Evolutionary conservation across 495 filamentous ascomycete genomes (phyloP).

Genomic region (Friedmanniomyces simplex): DNA sequence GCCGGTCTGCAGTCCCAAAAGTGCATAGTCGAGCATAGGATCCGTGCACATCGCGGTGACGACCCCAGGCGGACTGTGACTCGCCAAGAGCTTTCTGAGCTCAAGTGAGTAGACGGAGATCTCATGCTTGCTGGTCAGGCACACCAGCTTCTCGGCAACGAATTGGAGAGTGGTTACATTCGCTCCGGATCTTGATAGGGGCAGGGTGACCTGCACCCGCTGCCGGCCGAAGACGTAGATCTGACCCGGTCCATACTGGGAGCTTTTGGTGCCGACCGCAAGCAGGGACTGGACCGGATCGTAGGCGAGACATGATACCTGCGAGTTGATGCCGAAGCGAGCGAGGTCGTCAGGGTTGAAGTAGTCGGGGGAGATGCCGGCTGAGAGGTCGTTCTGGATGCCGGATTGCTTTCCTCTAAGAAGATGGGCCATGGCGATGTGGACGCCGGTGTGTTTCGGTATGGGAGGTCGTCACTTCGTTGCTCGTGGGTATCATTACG

Average conservation of each 20-base stretch:
- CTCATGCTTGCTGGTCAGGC: constrained; percentile 75
- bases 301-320: constrained; percentile 69
- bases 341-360: constrained; percentile 77
- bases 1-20: constrained; percentile 44
- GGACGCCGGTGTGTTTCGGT: too few relatives aligned
- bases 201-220: constrained; percentile 61
- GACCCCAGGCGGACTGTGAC: constrained; percentile 61
- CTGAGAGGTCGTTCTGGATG: constrained; percentile 80
- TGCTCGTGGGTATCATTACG: not conserved
- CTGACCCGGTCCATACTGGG: constrained; percentile 62
- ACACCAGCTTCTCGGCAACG: constrained; percentile 66
- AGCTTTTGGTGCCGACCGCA: constrained; percentile 77
- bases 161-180: constrained; percentile 65
- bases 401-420: constrained; percentile 87
- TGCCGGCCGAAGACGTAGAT: constrained; percentile 87
- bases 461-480: not conserved
- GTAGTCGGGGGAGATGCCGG: constrained; percentile 57
- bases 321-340: constrained; percentile 80
- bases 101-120: constrained; percentile 68
- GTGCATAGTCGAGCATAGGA: constrained; percentile 80
- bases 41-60: constrained; percentile 66
- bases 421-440: constrained; percentile 41
- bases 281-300: constrained; percentile 89
- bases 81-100: constrained; percentile 44
- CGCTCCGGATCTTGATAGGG: constrained; percentile 48